These are phyloP conservation scores for Vitis hybrid DNA, from an alignment of 177 flowering plant genomes.

Conservation along the genomic window DNA sequence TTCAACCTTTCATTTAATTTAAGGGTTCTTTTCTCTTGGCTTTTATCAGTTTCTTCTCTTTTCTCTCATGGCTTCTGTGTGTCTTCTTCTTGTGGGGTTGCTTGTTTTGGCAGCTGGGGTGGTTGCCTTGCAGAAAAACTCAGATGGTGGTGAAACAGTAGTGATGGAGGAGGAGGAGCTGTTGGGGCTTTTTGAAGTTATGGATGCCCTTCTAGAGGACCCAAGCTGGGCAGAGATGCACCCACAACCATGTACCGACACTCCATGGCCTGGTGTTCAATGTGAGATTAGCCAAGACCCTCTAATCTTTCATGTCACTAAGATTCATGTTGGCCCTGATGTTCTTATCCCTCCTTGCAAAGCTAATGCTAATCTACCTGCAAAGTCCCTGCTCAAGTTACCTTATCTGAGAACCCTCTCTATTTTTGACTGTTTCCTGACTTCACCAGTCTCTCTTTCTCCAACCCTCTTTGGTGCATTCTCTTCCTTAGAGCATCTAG, in stretches of 20 bases:
- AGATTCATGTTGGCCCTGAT: constrained; percentile 49
- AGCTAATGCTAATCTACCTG: constrained; percentile 29
- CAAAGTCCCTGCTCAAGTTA: constrained; percentile 35
- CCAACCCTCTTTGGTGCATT: constrained; percentile 30
- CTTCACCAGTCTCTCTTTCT: constrained; percentile 32
- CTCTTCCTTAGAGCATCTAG: constrained; percentile 41
- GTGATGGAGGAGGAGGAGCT: constrained; percentile 47
- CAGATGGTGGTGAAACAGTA: constrained; percentile 4
- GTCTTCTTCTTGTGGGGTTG: constrained; percentile 20
- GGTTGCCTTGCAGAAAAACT: neutral
- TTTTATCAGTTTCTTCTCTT: neutral
- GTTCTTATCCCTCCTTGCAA: constrained; percentile 46
- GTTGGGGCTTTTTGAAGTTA: constrained; percentile 44
- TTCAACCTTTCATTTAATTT: neutral
- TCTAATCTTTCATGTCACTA: constrained; percentile 50
- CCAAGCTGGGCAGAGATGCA: constrained; percentile 43
- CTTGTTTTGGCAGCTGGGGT: constrained; percentile 20
- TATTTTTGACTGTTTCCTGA: constrained; percentile 41
- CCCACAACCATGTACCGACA: constrained; percentile 57
- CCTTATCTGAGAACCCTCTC: constrained; percentile 49
- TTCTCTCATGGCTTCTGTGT: constrained; percentile 19
- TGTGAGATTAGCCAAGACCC: constrained; percentile 39
- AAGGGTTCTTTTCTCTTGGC: neutral
- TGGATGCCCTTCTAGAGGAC: constrained; percentile 45
- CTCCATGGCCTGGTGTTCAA: constrained; percentile 64